phyloP scores from a whole-genome alignment of 2,329 filamentous ascomycete genomes.

The Sporothrix variecibatus region DNA sequence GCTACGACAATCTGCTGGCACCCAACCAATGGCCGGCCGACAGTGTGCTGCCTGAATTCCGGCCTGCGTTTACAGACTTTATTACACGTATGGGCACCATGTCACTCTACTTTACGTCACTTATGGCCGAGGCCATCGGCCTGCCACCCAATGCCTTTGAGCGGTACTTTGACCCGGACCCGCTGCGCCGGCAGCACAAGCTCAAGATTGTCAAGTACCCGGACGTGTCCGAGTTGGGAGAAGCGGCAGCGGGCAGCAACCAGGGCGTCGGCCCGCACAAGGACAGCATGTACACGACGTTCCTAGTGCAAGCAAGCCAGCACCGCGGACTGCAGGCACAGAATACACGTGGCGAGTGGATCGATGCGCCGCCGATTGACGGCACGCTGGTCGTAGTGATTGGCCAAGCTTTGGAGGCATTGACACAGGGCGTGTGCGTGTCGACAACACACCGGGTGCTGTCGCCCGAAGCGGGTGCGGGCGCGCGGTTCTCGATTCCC shows the following conservation, averaged over 20 bases:
- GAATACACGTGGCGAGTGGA: conserved; percentile 75
- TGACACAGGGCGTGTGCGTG: conserved; percentile 80
- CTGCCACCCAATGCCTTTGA: conserved; percentile 70
- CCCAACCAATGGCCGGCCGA: conserved; percentile 78
- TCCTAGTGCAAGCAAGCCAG: conserved; percentile 75
- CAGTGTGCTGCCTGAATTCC: conserved; percentile 65
- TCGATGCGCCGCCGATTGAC: conserved; percentile 74
- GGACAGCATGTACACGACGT: conserved; percentile 80
- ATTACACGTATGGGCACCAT: conserved; percentile 73
- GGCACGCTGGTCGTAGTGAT: conserved; percentile 85
- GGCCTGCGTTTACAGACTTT: conserved; percentile 69
- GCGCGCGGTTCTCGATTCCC: conserved; percentile 75
- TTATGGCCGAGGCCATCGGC: conserved; percentile 82
- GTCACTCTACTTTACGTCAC: conserved; percentile 71
- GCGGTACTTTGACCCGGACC: conserved; percentile 72
- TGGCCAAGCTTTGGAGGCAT: conserved; percentile 81
- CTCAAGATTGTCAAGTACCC: conserved; percentile 89
- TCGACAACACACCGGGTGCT: conserved; percentile 82
- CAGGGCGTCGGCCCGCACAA: conserved; percentile 75
- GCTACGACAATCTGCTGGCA: conserved; percentile 74
- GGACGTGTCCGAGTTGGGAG: conserved; percentile 62
- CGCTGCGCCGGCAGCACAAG: conserved; percentile 69
- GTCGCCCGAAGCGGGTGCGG: conserved; percentile 68
- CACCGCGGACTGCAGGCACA: conserved; percentile 81
- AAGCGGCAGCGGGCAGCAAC: conserved; percentile 40